A percentile compares a stretch with the other conserved stretches of the same genome.
Conservation (phyloP, 2,329 filamentous ascomycete species). For the Trichoderma citrinoviride region DNA sequence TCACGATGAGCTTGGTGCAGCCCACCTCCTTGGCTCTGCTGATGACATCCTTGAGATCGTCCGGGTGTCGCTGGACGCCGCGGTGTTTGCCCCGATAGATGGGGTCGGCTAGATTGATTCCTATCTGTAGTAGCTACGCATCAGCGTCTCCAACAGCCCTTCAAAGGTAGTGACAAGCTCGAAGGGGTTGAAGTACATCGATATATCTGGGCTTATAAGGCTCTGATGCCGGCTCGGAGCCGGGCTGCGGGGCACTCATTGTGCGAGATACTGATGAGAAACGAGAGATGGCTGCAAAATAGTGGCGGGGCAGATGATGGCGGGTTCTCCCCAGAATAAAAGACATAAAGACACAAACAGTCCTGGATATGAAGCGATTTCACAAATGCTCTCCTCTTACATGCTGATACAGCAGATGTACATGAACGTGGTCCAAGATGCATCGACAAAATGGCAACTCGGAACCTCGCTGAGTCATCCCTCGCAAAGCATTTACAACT, state of each 20-base stretch:
- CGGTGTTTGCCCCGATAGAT: slow-evolving; percentile 85
- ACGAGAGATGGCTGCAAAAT: slow-evolving; percentile 2
- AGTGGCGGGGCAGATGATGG: slow-evolving; percentile 11
- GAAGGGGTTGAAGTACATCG: slow-evolving; percentile 48
- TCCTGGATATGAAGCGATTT: neutral
- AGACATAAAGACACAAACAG: slow-evolving; percentile 1
- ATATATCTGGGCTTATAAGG: slow-evolving; percentile 53
- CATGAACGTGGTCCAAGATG: neutral
- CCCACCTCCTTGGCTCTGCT: slow-evolving; percentile 73
- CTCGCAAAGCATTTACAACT: neutral
- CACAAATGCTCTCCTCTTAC: neutral
- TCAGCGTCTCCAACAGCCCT: neutral
- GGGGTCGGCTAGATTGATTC: slow-evolving; percentile 92
- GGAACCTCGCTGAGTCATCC: neutral
- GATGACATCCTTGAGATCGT: slow-evolving; percentile 76
- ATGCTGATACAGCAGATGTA: neutral
- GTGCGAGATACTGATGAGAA: slow-evolving; percentile 19
- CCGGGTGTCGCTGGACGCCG: slow-evolving; percentile 69
- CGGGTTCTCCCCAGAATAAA: slow-evolving; percentile 11
- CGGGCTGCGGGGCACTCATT: slow-evolving; percentile 31
- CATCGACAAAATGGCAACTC: neutral
- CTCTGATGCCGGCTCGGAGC: slow-evolving; percentile 23
- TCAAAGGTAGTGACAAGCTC: neutral
- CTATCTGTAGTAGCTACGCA: slow-evolving; percentile 56
- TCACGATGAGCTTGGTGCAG: slow-evolving; percentile 87